Evolutionary conservation across 1,284 basidiomycete species (phyloP).

Genomic region (Leccinum proliferum): DNA sequence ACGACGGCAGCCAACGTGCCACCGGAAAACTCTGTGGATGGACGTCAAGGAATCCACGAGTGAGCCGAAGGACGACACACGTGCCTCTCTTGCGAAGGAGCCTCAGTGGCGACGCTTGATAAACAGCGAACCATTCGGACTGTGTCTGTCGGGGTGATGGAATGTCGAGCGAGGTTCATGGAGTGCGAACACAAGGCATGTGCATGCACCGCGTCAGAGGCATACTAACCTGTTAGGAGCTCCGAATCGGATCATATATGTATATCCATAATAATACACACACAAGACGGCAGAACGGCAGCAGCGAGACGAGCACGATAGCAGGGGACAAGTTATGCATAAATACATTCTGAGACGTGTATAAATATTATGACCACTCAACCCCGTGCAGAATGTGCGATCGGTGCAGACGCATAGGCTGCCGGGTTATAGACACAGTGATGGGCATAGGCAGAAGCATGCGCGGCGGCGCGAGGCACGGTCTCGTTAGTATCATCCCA

Average conservation of each 20-base stretch:
- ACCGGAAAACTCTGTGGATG: slow-evolving; percentile 57
- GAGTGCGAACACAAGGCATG: slow-evolving; percentile 16
- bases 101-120: slow-evolving; percentile 73
- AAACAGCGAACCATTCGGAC: slow-evolving; percentile 86
- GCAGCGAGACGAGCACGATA: slow-evolving; percentile 13
- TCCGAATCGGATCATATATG: slow-evolving; percentile 10
- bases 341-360: slow-evolving; percentile 18
- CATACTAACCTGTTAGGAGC: slow-evolving; percentile 15
- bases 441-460: slow-evolving; percentile 23
- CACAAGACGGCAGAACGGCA: slow-evolving; percentile 14
- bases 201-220: slow-evolving; percentile 11
- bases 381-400: slow-evolving; percentile 30
- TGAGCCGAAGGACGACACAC: slow-evolving; percentile 14
- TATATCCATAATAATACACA: slow-evolving; percentile 12
- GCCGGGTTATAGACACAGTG: slow-evolving; percentile 27
- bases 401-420: slow-evolving; percentile 20
- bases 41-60: slow-evolving; percentile 4
- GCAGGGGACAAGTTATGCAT: slow-evolving; percentile 15
- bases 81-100: slow-evolving; percentile 78
- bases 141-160: slow-evolving; percentile 75
- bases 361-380: slow-evolving; percentile 23
- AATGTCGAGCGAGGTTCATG: slow-evolving; percentile 90
- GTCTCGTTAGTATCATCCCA: slow-evolving; percentile 60
- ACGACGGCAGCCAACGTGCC: slow-evolving; percentile 77
- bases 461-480: slow-evolving; percentile 24